Evolutionary conservation across 176 grass and related monocot species (phyloP), one percentile per base, ranked within the genome.

Genomic region (Pharus latifolius): DNA sequence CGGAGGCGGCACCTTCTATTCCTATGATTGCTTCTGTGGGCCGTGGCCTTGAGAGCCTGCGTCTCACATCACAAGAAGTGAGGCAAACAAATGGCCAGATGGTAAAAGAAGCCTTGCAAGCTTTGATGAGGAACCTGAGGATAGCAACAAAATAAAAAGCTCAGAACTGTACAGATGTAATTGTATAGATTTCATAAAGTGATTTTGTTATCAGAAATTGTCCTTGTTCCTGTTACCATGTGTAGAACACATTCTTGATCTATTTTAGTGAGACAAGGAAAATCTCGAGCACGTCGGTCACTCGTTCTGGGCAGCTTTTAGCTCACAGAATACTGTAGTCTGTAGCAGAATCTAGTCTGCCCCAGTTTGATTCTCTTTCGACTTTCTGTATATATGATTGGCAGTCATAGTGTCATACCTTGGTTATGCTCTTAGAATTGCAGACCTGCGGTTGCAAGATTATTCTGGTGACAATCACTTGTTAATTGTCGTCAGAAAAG

Each of bases 41-140:
- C 12, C 87, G 87, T 49, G 95, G 95, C 53, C 82, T 99, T 43
- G 69, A 99, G 78, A 81, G 84, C 31, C 63, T 99, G 67, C 82
- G 78, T 60, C 75, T 78, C 63, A 84, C 89, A 24, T 92, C 89
- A 63, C 67, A 82, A 61, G 86, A 93, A 73, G 86, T 83, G 31
- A 88, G 71, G 37, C n/a, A n/a, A n/a, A n/a, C n/a, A n/a, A n/a
- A n/a, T n/a, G n/a, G n/a, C n/a, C n/a, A n/a, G n/a, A n/a, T 85
- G 57, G 75, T 90, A 51, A 88, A 90, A 38, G 89, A 93, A 77
- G 81, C 87, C 81, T 78, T 91, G 49, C 56, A 84, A 26, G 67
- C 81, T 29, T 61, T 93, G 56, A 83, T 92, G 89, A 71, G 62
- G 65, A 90, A 60, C 74, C 85, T 97, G 52, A 97, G 60, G 75